These are phyloP conservation scores for Xylaria venustula DNA, from an alignment of 495 filamentous ascomycete species.

Conservation along the genomic window DNA sequence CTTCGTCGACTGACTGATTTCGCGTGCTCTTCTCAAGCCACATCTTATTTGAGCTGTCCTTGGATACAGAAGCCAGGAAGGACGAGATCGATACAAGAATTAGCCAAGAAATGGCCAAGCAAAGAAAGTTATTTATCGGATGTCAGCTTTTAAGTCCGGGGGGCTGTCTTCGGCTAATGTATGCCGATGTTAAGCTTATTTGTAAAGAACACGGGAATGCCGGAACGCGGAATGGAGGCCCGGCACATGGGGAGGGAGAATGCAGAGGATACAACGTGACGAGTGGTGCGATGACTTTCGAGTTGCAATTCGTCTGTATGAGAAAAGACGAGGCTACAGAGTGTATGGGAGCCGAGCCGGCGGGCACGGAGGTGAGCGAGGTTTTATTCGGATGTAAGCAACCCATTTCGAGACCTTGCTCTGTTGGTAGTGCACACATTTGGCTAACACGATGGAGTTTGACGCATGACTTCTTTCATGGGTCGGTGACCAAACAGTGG, in stretches of 20 bases:
- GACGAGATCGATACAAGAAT: neutral
- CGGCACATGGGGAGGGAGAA: neutral
- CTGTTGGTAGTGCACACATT: neutral
- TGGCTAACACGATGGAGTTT: neutral
- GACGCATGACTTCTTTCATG: neutral
- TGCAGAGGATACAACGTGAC: neutral
- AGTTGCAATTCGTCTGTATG: neutral
- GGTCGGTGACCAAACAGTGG: neutral
- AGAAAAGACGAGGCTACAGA: neutral
- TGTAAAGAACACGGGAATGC: no score
- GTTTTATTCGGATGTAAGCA: neutral
- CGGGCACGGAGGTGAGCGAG: neutral
- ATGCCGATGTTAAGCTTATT: no score
- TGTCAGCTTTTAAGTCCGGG: no score
- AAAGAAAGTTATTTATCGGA: neutral
- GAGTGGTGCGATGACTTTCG: neutral
- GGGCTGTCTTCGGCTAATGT: neutral
- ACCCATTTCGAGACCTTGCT: neutral
- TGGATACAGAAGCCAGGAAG: neutral
- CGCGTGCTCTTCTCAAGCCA: neutral
- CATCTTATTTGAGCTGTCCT: neutral
- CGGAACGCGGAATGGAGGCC: neutral
- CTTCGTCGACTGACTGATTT: neutral
- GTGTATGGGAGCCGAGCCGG: no score
- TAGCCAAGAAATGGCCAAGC: neutral